These are phyloP conservation scores for Zymoseptoria passerinii DNA, from an alignment of 2,329 filamentous ascomycete species.

Conservation along the genomic window DNA sequence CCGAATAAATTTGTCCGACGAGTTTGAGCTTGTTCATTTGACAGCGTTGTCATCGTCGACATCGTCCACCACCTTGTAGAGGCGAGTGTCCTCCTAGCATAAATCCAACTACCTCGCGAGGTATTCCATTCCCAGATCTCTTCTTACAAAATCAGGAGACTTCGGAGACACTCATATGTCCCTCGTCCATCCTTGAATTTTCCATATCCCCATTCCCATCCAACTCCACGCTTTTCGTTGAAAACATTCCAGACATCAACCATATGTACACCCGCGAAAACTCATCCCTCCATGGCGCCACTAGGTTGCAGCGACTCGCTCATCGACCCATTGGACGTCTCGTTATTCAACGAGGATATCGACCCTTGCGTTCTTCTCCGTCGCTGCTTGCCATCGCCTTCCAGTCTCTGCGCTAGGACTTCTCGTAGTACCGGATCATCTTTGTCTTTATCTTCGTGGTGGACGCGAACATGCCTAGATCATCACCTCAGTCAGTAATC, in stretches of 20 bases:
- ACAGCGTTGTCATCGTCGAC: too few relatives aligned
- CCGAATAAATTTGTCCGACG: too few relatives aligned
- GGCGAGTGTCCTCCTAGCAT: background rate
- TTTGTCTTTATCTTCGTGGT: constrained; percentile 82
- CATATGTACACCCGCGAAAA: background rate
- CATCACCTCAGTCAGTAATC: background rate
- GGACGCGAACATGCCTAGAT: constrained; percentile 80
- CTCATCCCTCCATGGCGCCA: background rate
- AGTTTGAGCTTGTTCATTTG: too few relatives aligned
- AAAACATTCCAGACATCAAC: background rate
- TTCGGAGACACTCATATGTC: background rate
- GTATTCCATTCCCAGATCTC: background rate
- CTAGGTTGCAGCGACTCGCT: background rate
- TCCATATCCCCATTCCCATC: background rate
- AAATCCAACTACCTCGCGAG: background rate
- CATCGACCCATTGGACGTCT: background rate
- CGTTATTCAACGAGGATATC: background rate
- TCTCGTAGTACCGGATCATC: constrained; percentile 74
- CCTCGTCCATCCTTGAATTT: background rate
- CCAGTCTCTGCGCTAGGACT: constrained; percentile 75
- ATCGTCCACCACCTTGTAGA: too few relatives aligned
- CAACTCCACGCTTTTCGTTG: background rate
- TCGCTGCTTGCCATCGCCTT: constrained; percentile 70
- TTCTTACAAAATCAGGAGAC: background rate
- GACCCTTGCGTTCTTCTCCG: constrained; percentile 48